Evolutionary conservation across 2,329 filamentous ascomycete species (phyloP), one percentile per base, ranked within the genome.

Genomic region (Colletotrichum falcatum): DNA sequence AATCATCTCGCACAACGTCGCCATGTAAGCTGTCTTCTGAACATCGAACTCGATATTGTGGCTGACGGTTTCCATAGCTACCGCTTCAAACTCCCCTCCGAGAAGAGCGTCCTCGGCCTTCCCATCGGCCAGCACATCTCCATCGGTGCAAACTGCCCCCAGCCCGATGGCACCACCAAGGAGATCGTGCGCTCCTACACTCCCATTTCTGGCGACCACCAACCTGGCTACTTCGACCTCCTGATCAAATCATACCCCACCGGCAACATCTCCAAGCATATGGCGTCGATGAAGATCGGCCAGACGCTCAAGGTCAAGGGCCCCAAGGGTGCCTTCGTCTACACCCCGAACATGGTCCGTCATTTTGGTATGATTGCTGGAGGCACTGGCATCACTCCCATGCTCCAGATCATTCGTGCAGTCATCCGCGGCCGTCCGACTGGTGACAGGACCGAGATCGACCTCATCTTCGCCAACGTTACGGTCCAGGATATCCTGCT

Each of bases 121-220:
- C 95, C 96, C 75, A 98, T 98, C 85, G 96, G 96, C 79, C 96
- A 99, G 86, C 96, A 99, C 87, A 98, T 99, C 83, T 98, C 95
- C 73, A 94, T 99, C 79, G 94, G 92, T 75, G 95, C 94, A 66
- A 89, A 88, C 66, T 89, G 94, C 72, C 77, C 82, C 53, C 89
- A 91, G 77, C 82, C 85, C 66, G 90, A 93, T 77, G 94, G 94
- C 79, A 87, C 88, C 76, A 86, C 86, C 75, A 95, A 96, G 84
- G 93, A 97, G 79, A 91, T 97, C 74, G 91, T 97, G 65, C 93
- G 94, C 78, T 97, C 94, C 28, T 97, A 97, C 86, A 97, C 94
- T 14, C 94, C 94, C 70, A 94, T 97, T 81, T 95, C 93, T 54
- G 94, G 93, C 75, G 94, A 97, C 84, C 90, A 95, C 81, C 91